A percentile compares a stretch with the other conserved stretches of the same genome.
Evolutionary conservation across 2,329 filamentous ascomycete genomes (phyloP).

Genomic region (Monilinia vaccinii-corymbosi): DNA sequence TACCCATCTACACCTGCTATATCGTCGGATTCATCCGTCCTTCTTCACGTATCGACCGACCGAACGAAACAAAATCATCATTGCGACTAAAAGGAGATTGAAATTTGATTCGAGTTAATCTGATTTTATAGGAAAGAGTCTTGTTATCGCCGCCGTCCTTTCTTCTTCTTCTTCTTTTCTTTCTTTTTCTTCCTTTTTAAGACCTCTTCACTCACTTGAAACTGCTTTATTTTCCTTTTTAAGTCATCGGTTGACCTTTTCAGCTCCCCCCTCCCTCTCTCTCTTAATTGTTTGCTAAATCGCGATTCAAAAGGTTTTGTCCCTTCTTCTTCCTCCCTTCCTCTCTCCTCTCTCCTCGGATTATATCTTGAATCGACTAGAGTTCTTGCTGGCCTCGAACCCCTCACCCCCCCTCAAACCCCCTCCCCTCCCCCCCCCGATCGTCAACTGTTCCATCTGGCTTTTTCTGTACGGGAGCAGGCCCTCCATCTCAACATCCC

Average conservation of each 20-base stretch:
- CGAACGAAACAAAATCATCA: not conserved
- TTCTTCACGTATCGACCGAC: not conserved
- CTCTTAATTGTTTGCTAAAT: not conserved
- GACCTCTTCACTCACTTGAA: not conserved
- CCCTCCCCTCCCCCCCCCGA: slow-evolving; percentile 19
- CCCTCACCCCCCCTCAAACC: slow-evolving; percentile 11
- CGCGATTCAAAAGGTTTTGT: too few species aligned
- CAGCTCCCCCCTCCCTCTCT: not conserved
- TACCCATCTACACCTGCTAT: not conserved
- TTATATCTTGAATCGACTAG: slow-evolving; percentile 8
- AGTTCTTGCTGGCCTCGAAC: slow-evolving; percentile 31
- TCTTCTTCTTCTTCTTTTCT: not conserved
- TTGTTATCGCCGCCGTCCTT: not conserved
- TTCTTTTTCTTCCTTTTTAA: not conserved
- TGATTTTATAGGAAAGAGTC: not conserved
- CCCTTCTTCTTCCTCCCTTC: not conserved
- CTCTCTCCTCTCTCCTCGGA: too few species aligned
- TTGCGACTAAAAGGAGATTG: not conserved
- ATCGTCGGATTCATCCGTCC: not conserved
- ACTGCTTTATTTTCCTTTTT: not conserved
- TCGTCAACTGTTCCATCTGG: slow-evolving; percentile 29
- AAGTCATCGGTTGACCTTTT: not conserved
- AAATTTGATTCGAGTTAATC: not conserved
- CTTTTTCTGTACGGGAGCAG: slow-evolving; percentile 29
- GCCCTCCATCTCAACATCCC: slow-evolving; percentile 20